Evolutionary conservation across 2,329 filamentous ascomycete species (phyloP).

Genomic region (Stachybotrys echinatus): DNA sequence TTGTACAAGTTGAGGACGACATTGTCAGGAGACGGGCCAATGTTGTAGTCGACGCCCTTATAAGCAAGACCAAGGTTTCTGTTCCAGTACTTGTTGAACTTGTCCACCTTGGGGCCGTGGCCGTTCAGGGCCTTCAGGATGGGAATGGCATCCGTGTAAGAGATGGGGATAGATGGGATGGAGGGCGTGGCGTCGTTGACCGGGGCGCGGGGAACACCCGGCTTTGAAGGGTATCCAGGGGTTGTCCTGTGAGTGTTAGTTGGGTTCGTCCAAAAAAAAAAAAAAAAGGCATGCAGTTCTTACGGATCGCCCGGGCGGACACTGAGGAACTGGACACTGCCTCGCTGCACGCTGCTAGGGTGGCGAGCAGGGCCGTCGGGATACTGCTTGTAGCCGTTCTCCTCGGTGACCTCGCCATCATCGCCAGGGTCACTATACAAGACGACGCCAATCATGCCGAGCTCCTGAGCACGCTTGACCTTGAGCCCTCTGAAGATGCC

Average conservation of each 20-base stretch:
- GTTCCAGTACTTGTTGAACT: slow-evolving; percentile 69
- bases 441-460: slow-evolving; percentile 81
- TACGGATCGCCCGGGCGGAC: slow-evolving; percentile 64
- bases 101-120: slow-evolving; percentile 70
- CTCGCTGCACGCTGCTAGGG: slow-evolving; percentile 83
- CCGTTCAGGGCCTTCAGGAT: slow-evolving; percentile 88
- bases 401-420: slow-evolving; percentile 75
- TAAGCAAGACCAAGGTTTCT: slow-evolving; percentile 67
- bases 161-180: slow-evolving; percentile 89
- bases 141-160: slow-evolving; percentile 79
- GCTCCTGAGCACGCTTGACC: slow-evolving; percentile 84
- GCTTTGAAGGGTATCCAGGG: slow-evolving; percentile 88
- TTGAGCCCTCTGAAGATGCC: slow-evolving; percentile 85
- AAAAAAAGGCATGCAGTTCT: no score
- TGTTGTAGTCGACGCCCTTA: slow-evolving; percentile 78
- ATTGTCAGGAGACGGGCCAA: slow-evolving; percentile 73
- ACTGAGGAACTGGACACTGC: slow-evolving; percentile 79
- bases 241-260: slow-evolving; percentile 54
- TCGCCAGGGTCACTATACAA: slow-evolving; percentile 88
- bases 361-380: slow-evolving; percentile 83
- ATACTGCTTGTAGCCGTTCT: slow-evolving; percentile 74
- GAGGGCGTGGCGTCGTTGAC: slow-evolving; percentile 66
- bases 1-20: slow-evolving; percentile 70
- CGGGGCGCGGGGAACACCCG: slow-evolving; percentile 72
- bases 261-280: neutral